Conservation (phyloP, 2,329 filamentous ascomycete species). For the Ascochyta clinopodiicola region DNA sequence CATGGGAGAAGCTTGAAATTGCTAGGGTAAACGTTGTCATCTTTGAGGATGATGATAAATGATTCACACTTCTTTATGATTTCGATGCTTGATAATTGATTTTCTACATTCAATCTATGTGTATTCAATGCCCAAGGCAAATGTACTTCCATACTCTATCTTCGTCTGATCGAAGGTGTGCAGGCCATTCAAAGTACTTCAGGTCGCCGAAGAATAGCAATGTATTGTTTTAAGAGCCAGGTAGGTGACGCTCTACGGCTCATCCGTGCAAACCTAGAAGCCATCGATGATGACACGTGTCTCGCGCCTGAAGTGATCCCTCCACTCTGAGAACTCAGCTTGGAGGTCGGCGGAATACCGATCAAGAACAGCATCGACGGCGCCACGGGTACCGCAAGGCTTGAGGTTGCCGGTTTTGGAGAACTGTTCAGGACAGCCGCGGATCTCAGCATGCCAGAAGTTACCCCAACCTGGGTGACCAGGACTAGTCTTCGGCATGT, state of each 20-base stretch:
- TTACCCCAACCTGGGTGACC: not conserved
- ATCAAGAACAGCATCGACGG: not conserved
- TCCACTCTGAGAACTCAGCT: not conserved
- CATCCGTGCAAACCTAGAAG: not conserved
- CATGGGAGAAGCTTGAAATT: too few relatives aligned
- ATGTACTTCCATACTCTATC: too few relatives aligned
- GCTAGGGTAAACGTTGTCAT: too few relatives aligned
- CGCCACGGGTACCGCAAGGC: not conserved
- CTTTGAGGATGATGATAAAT: too few relatives aligned
- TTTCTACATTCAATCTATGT: too few relatives aligned
- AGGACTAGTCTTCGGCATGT: not conserved
- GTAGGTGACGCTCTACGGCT: not conserved
- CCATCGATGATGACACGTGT: conserved; percentile 3
- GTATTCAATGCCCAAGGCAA: too few relatives aligned
- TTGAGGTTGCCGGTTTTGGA: not conserved
- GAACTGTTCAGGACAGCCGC: not conserved
- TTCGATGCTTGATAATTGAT: too few relatives aligned
- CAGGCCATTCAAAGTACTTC: too few relatives aligned
- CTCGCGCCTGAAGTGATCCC: not conserved
- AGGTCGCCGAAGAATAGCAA: too few relatives aligned
- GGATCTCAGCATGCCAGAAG: not conserved
- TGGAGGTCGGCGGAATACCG: not conserved
- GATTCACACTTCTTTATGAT: too few relatives aligned
- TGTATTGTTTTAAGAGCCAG: too few relatives aligned
- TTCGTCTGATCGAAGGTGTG: too few relatives aligned